Conservation (phyloP, 2,329 filamentous ascomycete genomes). For the Aspergillus novoparasiticus region DNA sequence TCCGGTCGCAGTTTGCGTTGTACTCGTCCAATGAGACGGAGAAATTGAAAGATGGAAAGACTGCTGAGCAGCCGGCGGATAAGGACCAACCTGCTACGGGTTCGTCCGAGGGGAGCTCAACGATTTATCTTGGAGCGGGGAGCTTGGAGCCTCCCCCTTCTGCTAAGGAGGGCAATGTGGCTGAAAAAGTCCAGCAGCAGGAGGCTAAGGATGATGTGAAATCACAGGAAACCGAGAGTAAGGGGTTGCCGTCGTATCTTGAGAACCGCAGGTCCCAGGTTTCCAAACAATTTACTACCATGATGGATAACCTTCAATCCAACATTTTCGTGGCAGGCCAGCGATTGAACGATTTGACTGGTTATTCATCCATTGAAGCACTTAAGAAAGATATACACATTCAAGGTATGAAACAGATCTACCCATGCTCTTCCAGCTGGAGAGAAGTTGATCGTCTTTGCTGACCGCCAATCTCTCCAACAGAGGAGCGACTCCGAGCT, state of each 20-base stretch:
- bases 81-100: conserved; percentile 26
- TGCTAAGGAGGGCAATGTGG: conserved; percentile 18
- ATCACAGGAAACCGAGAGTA: conserved; percentile 6
- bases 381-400: conserved; percentile 76
- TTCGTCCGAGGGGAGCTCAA: conserved; percentile 19
- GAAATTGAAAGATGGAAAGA: conserved; percentile 19
- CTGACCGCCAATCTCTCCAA: conserved; percentile 10
- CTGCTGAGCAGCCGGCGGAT: conserved; percentile 19
- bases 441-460: not conserved
- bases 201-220: conserved; percentile 11
- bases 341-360: conserved; percentile 89
- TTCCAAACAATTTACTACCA: conserved; percentile 63
- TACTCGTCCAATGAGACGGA: conserved; percentile 30
- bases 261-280: conserved; percentile 56
- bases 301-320: conserved; percentile 89
- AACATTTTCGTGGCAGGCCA: conserved; percentile 84
- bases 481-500: conserved; percentile 55
- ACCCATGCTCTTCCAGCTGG: not conserved
- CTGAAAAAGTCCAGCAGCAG: conserved; percentile 8
- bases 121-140: conserved; percentile 26
- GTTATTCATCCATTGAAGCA: conserved; percentile 86
- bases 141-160: conserved; percentile 16
- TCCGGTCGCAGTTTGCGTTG: conserved; percentile 32
- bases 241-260: conserved; percentile 38
- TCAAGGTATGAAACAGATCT: conserved; percentile 52